Evolutionary conservation across 208 protist genomes (phyloP).

Genomic region (Leishmania guyanensis): DNA sequence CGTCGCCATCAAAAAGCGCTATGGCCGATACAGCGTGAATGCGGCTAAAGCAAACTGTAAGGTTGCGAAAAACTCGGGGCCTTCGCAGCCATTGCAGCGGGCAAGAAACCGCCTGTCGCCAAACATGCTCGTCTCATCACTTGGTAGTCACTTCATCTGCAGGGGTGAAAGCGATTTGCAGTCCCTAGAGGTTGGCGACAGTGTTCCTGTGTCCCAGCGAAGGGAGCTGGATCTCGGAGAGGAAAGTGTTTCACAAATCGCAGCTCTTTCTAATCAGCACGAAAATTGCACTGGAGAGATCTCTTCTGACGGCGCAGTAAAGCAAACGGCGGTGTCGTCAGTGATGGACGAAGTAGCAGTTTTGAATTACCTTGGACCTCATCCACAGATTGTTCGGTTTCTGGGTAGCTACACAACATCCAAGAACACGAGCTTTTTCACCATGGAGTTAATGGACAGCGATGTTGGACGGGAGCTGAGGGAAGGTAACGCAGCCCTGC

Average conservation of each 20-base stretch:
- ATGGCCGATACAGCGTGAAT: conserved; percentile 17
- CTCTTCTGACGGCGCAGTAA: neutral
- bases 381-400: conserved; percentile 72
- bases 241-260: conserved; percentile 37
- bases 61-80: neutral
- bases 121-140: neutral
- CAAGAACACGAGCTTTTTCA: conserved; percentile 48
- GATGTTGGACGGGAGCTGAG: conserved; percentile 68
- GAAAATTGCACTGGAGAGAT: neutral
- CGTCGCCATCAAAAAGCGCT: conserved; percentile 77
- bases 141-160: neutral
- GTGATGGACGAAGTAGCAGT: conserved; percentile 46
- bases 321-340: neutral
- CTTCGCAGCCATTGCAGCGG: neutral
- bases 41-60: neutral
- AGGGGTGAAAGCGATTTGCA: neutral
- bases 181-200: neutral
- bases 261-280: conserved; percentile 24
- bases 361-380: conserved; percentile 53
- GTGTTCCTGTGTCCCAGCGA: conserved; percentile 6
- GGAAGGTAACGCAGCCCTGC: conserved; percentile 43
- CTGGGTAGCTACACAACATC: conserved; percentile 53
- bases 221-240: conserved; percentile 32
- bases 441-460: conserved; percentile 86
- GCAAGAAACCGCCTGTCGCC: neutral